Percentiles rank a stretch among this genome's conserved stretches.
Evolutionary conservation across 176 grass and related monocot genomes (phyloP).

Genomic region (Carex kokanica): DNA sequence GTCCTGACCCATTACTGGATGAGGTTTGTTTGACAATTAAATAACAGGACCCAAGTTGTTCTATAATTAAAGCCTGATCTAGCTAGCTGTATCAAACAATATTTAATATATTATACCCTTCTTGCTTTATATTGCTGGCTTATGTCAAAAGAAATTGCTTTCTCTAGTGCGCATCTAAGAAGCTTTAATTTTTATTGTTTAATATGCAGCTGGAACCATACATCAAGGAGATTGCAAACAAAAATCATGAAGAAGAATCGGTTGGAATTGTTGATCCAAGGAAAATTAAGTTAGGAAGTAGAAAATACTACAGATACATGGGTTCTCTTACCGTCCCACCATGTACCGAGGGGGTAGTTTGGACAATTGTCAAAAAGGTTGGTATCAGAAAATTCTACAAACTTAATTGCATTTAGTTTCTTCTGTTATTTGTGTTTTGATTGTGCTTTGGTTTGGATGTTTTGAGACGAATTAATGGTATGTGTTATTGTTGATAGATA

Average conservation of each 20-base stretch:
- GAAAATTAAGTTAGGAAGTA: slow-evolving; percentile 29
- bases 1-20: slow-evolving; percentile 24
- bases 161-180: too few relatives aligned
- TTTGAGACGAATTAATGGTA: background rate
- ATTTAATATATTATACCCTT: background rate
- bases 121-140: background rate
- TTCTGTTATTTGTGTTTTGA: background rate
- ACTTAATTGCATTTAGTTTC: background rate
- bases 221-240: slow-evolving; percentile 44
- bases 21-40: slow-evolving; percentile 25
- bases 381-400: background rate
- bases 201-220: slow-evolving; percentile 42
- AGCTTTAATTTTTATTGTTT: background rate
- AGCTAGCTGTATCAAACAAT: background rate
- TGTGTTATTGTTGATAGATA: background rate
- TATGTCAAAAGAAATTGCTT: too few relatives aligned
- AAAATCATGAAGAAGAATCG: slow-evolving; percentile 26
- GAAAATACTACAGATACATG: slow-evolving; percentile 78
- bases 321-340: slow-evolving; percentile 78
- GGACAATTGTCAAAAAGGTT: slow-evolving; percentile 80
- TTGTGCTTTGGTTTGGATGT: background rate
- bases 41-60: background rate
- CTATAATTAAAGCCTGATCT: background rate
- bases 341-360: slow-evolving; percentile 69
- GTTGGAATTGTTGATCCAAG: slow-evolving; percentile 41